Evolutionary conservation across 495 filamentous ascomycete genomes (phyloP).

Genomic region (Hypoxylon lenormandii): DNA sequence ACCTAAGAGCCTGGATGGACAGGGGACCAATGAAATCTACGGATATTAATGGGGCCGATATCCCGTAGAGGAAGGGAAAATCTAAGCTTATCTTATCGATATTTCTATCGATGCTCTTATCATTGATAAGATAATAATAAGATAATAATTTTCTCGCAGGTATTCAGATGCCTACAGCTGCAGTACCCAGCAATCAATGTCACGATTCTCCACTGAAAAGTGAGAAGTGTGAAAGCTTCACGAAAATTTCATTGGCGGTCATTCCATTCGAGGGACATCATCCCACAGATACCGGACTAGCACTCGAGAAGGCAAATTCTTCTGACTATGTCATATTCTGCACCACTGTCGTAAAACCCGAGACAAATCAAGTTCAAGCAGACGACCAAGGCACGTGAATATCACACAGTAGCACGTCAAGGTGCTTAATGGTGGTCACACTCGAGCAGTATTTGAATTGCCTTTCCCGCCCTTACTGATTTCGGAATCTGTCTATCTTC

Average conservation of each 20-base stretch:
- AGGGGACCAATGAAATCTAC: too few relatives aligned
- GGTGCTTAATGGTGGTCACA: conserved; percentile 23
- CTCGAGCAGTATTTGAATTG: conserved; percentile 18
- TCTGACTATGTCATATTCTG: conserved; percentile 20
- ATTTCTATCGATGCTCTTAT: background rate
- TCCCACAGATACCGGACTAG: conserved; percentile 14
- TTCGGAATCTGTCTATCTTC: conserved; percentile 47
- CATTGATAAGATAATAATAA: conserved; percentile 6
- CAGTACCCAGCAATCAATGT: conserved; percentile 7
- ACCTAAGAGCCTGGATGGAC: conserved; percentile 18
- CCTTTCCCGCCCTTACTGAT: conserved; percentile 33
- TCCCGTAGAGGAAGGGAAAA: background rate
- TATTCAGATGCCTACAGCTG: conserved; percentile 5
- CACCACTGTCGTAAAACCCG: conserved; percentile 12
- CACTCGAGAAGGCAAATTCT: conserved; percentile 36
- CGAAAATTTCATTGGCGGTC: conserved; percentile 43
- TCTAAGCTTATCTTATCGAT: conserved; percentile 4
- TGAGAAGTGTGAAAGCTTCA: conserved; percentile 37
- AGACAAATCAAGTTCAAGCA: conserved; percentile 31
- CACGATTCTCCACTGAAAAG: conserved; percentile 40
- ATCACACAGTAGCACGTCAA: conserved; percentile 28
- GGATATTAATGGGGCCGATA: conserved; percentile 36
- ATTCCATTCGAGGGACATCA: conserved; percentile 15
- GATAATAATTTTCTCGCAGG: background rate
- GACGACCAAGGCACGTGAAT: conserved; percentile 32